Base-by-base conservation (phyloP, 2,329 filamentous ascomycete species). In the Diplodia seriata region DNA sequence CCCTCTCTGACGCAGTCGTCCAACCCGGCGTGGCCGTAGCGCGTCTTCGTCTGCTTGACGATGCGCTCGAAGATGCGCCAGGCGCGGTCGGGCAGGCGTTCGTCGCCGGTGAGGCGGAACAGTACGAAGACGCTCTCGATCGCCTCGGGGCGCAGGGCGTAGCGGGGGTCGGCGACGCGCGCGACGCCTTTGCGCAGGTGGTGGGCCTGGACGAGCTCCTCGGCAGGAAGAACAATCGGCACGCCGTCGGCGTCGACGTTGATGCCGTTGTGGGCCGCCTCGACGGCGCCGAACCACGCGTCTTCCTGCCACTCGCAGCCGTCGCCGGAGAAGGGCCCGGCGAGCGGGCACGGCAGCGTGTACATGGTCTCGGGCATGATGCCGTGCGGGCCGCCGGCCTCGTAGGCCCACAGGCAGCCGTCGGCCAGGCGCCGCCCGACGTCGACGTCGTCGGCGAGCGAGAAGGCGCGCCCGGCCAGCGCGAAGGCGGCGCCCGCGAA, bases 401-500 rank as follows among this genome's bases (percentile, higher is more conserved):
- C 82, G 75, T 89, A 89, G 1, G 86, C 84, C 86, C 86, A 89
- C 18, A 89, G 83, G 73, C 87, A 89, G 5, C 85, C 85, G 64
- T 89, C 83, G 0, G 86, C 85, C 53, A 89, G 78, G 72, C 87
- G 85, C 53, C 81, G 79, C 12, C 85, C 87, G 64, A 88, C 82
- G 0, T 82, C 78, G 69, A 89, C 77, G 71, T 89, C 86, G 14
- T 78, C 77, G 3, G 83, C 76, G 20, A 84, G 79, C 18, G 81
- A 76, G 74, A 89, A 88, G 1, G 88, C 73, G 72, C 84, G 85
- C 56, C 86, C 84, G 29, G 86, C 87, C 0, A 89, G 75, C 0
- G 84, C 86, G 69, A 88, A 85, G 86, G 89, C 89, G 63, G 86
- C 87, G n/a, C 87, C 87, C 0, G 84, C 81, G 73, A 87, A 89